phyloP scores from a whole-genome alignment of 305 asterid genomes.

The Ilex paraguariensis region DNA sequence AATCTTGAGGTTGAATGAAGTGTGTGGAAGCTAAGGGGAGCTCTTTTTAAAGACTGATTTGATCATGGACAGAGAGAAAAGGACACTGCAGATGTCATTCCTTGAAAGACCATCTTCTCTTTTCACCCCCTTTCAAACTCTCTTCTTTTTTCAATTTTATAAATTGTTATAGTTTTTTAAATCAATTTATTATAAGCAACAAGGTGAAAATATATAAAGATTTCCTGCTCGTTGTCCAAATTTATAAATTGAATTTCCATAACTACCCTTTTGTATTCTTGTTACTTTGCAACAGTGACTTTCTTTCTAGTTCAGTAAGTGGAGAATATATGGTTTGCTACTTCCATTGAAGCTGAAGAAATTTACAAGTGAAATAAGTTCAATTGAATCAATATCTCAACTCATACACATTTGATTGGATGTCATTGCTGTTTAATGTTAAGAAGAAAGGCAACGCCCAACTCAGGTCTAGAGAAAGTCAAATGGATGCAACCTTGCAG shows the following conservation, averaged over 20 bases:
- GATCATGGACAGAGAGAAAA: slow-evolving; percentile 15
- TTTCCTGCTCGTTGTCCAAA: too few species aligned
- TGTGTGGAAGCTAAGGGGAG: slow-evolving; percentile 7
- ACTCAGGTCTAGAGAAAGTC: neutral
- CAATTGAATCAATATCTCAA: neutral
- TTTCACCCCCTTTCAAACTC: slow-evolving; percentile 1
- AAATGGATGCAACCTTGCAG: neutral
- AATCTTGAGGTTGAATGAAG: neutral
- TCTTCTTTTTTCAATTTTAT: too few species aligned
- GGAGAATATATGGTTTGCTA: neutral
- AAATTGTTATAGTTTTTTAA: neutral
- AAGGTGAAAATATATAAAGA: too few species aligned
- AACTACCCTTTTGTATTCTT: neutral
- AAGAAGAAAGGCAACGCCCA: neutral
- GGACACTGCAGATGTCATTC: slow-evolving; percentile 21
- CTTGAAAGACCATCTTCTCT: slow-evolving; percentile 5
- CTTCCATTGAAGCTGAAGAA: neutral
- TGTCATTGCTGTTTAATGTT: too few species aligned
- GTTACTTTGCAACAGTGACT: neutral
- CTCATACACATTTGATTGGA: too few species aligned
- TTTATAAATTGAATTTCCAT: too few species aligned
- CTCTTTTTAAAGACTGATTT: slow-evolving; percentile 23
- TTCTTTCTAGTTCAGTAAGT: neutral
- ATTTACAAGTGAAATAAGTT: neutral
- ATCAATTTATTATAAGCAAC: neutral